Base-by-base conservation (phyloP, 108 stramenopile species). In the Cyclotella kingstonii region DNA sequence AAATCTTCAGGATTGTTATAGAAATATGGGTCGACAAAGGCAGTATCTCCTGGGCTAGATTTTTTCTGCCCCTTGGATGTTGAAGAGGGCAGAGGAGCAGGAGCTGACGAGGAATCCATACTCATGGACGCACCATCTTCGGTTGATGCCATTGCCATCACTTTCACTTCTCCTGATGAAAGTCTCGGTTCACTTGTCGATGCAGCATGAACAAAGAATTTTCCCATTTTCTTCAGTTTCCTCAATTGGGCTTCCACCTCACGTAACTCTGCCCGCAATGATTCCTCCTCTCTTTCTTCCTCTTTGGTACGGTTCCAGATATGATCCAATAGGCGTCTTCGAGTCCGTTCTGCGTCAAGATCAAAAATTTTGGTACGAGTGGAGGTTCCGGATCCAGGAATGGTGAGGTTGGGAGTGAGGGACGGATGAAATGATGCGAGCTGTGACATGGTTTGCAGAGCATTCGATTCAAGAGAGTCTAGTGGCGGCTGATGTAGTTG, bases 291-390 rank as follows among this genome's bases (percentile, higher is more conserved):
- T 22, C 28, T 42, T 70, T 92, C 94, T 47, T 95, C 90, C 34
- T 83, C 90, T 60, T 90, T 89, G 53, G 85, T 76, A 43, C 89
- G 66, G 39, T 78, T 79, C 89, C 89, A 95, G 26, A 86, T 41
- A 11, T 74, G 75, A 43, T 92, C 87, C 57, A 90, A 51, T 56
- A 87, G 80, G 5, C 54, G 38, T 19, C 94, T 69, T 23, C 94
- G 73, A 69, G 85, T 81, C 44, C 76, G 60, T 81, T 96, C 95
- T 17, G 80, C 68, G 29, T 45, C 60, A 14, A 87, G 54, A 56
- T 94, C 85, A 77, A 95, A 95, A 45, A 70, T 36, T 40, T 82
- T 84, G 1, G 38, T 21, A 35, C 66, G 70, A 51, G 85, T 82
- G 55, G 77, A 45, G 0, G 86, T 81, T 8, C 90, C 90, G 10